Conservation (phyloP, 2,329 filamentous ascomycete species). For the Cladophialophora yegresii region DNA sequence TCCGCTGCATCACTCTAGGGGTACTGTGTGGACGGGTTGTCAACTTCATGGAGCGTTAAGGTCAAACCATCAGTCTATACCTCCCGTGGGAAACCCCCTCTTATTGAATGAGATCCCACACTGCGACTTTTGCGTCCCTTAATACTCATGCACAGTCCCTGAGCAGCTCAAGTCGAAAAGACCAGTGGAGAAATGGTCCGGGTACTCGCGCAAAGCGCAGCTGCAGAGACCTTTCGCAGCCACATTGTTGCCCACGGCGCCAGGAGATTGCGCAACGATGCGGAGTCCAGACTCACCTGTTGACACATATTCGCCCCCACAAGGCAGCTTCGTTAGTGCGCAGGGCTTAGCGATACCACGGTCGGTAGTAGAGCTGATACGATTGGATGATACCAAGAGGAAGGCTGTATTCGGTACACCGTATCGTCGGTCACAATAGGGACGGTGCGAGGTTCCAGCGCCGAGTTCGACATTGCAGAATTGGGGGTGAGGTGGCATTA, state of each 20-base stretch:
- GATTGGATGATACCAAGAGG: neutral
- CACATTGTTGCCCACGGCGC: neutral
- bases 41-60: neutral
- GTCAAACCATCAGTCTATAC: neutral
- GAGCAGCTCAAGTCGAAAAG: neutral
- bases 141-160: neutral
- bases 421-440: neutral
- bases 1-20: neutral
- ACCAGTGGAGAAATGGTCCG: neutral
- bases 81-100: no score
- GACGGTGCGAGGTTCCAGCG: neutral
- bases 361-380: neutral
- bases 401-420: neutral
- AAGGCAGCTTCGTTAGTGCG: neutral
- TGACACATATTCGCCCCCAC: slow-evolving; percentile 5
- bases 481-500: neutral
- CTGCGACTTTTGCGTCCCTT: neutral
- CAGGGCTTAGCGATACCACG: neutral
- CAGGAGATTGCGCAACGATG: neutral
- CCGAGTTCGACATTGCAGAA: neutral
- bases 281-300: slow-evolving; percentile 1
- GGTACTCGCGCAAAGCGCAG: neutral
- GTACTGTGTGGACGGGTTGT: neutral
- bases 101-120: neutral
- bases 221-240: slow-evolving; percentile 5